Evolutionary conservation across 768 basidiomycete genomes (phyloP).

Genomic region (Trametes cingulata): DNA sequence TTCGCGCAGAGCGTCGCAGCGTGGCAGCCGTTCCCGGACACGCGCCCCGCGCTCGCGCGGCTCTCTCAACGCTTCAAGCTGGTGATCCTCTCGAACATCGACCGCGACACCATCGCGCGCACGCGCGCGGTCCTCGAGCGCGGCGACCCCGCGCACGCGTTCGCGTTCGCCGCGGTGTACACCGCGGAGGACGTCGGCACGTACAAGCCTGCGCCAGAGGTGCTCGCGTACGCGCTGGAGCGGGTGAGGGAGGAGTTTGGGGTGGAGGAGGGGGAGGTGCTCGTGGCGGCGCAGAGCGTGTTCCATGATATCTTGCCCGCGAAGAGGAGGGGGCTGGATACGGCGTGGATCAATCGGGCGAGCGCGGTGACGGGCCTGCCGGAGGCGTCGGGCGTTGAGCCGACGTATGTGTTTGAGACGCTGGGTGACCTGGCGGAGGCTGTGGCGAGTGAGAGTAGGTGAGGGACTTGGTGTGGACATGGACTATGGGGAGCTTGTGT

Average conservation of each 20-base stretch:
- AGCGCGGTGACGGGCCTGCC: slow-evolving; percentile 45
- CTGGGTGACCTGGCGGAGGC: slow-evolving; percentile 61
- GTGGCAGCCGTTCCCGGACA: slow-evolving; percentile 73
- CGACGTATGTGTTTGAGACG: slow-evolving; percentile 50
- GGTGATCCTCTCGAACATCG: slow-evolving; percentile 76
- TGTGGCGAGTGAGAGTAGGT: slow-evolving; percentile 41
- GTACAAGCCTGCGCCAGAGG: slow-evolving; percentile 67
- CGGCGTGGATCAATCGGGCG: slow-evolving; percentile 66
- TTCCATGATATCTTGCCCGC: slow-evolving; percentile 69
- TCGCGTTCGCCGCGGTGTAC: slow-evolving; percentile 64
- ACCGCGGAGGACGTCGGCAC: slow-evolving; percentile 74
- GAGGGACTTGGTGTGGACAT: neutral
- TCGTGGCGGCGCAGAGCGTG: slow-evolving; percentile 70
- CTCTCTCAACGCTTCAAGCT: slow-evolving; percentile 68
- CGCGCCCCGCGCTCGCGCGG: slow-evolving; percentile 54
- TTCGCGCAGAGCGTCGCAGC: slow-evolving; percentile 62
- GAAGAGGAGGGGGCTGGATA: slow-evolving; percentile 51
- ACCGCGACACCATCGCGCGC: slow-evolving; percentile 58
- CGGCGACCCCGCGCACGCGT: slow-evolving; percentile 32
- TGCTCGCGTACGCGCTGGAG: slow-evolving; percentile 52
- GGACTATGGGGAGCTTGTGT: neutral
- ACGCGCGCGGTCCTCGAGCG: slow-evolving; percentile 55
- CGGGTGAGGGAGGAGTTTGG: slow-evolving; percentile 34
- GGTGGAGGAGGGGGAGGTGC: slow-evolving; percentile 46
- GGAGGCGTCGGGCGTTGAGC: slow-evolving; percentile 22